phyloP scores from a whole-genome alignment of 306 rosid species.

The Acacia confusa region DNA sequence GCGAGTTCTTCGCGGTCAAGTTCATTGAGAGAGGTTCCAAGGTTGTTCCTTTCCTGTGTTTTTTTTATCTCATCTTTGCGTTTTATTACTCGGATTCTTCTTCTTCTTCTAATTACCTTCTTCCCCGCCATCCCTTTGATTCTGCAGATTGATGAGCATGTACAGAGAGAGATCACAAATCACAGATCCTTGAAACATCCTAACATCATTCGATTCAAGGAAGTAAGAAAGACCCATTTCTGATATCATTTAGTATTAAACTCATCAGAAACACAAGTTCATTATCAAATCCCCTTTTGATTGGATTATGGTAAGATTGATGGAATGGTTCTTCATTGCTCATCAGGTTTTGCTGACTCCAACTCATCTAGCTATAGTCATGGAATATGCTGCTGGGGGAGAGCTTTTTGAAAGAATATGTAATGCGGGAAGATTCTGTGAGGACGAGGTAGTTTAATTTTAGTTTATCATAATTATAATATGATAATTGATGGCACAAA shows the following conservation, averaged over 20 bases:
- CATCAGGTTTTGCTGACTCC: constrained; percentile 64
- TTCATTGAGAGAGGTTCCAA: constrained; percentile 7
- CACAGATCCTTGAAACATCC: constrained; percentile 51
- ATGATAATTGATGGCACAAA: neutral
- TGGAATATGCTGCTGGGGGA: constrained; percentile 87
- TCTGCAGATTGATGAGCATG: constrained; percentile 70
- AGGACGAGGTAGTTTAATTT: constrained; percentile 11
- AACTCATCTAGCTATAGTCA: constrained; percentile 61
- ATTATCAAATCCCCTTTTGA: neutral
- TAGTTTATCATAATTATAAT: neutral
- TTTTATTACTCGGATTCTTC: neutral
- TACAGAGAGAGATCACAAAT: constrained; percentile 71
- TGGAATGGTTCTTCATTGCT: no score
- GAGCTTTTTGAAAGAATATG: constrained; percentile 19
- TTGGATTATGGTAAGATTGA: no score
- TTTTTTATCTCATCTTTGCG: neutral
- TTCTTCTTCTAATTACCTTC: neutral
- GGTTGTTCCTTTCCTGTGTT: neutral
- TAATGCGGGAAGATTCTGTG: constrained; percentile 16
- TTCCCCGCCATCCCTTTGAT: neutral
- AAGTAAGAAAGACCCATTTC: constrained; percentile 26
- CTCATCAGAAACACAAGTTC: neutral
- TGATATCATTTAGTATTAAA: neutral
- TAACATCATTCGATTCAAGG: constrained; percentile 54
- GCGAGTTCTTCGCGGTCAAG: constrained; percentile 10